phyloP scores from a whole-genome alignment of 345 rosid genomes.

The Stellera chamaejasme region DNA sequence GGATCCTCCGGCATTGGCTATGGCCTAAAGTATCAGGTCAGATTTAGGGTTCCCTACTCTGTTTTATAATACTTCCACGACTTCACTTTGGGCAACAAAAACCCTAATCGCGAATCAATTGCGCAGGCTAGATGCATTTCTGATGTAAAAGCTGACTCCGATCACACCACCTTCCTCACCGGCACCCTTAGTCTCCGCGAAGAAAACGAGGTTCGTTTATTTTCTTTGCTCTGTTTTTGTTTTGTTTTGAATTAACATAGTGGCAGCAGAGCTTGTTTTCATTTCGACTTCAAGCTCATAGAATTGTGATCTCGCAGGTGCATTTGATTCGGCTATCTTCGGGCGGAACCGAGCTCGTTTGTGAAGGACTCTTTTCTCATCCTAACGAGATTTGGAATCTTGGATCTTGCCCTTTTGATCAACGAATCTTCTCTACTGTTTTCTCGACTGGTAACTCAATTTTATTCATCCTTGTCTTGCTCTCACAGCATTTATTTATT shows the following conservation, averaged over 20 bases:
- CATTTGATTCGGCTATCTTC: slow-evolving; percentile 88
- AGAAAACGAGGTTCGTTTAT: slow-evolving; percentile 79
- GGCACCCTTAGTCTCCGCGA: slow-evolving; percentile 86
- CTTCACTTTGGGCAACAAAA: not conserved
- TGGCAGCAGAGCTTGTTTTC: not conserved
- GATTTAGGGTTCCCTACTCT: not conserved
- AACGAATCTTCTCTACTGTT: slow-evolving; percentile 84
- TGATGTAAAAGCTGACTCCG: slow-evolving; percentile 89
- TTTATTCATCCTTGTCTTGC: slow-evolving; percentile 2
- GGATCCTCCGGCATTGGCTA: slow-evolving; percentile 82
- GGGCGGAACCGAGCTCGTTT: slow-evolving; percentile 74
- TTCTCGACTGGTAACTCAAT: slow-evolving; percentile 71
- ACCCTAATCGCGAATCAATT: not conserved
- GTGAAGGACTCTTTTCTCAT: slow-evolving; percentile 92
- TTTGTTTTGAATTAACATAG: not conserved
- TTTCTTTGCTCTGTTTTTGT: not conserved
- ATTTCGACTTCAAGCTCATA: not conserved
- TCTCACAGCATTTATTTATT: slow-evolving; percentile 7
- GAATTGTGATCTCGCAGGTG: slow-evolving; percentile 39
- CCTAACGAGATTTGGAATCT: slow-evolving; percentile 97
- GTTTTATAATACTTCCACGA: not conserved
- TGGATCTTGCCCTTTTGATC: slow-evolving; percentile 82
- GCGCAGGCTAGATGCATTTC: slow-evolving; percentile 86
- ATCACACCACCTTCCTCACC: slow-evolving; percentile 93
- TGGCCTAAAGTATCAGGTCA: slow-evolving; percentile 88